Evolutionary conservation across 2,329 filamentous ascomycete genomes (phyloP).

Genomic region (Aspergillus intermedius): DNA sequence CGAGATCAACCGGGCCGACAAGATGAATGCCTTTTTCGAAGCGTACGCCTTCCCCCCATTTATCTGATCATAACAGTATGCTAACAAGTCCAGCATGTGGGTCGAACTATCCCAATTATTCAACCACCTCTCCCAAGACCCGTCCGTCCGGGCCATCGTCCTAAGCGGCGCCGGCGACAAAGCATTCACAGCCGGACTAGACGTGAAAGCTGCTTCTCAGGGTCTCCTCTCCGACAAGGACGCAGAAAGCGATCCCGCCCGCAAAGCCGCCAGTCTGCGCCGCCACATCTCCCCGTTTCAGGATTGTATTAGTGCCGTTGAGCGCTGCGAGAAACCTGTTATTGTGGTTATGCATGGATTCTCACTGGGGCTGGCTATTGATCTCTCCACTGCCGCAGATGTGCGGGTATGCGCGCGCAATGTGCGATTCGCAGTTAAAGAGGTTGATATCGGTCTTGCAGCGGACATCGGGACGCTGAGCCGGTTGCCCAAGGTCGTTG

Average conservation of each 20-base stretch:
- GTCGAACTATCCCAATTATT: constrained; percentile 70
- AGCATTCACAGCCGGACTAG: constrained; percentile 80
- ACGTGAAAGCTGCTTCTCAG: constrained; percentile 64
- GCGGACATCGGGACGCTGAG: constrained; percentile 44
- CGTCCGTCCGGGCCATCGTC: constrained; percentile 67
- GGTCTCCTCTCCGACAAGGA: constrained; percentile 40
- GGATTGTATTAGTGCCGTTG: constrained; percentile 65
- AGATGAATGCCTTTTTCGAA: constrained; percentile 82
- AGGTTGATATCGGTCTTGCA: constrained; percentile 45
- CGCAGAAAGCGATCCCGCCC: constrained; percentile 50
- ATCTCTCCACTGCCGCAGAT: constrained; percentile 45
- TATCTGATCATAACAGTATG: not conserved
- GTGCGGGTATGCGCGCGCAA: constrained; percentile 35
- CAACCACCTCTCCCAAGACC: constrained; percentile 61
- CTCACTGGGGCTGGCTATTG: constrained; percentile 69
- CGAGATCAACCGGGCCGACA: constrained; percentile 79
- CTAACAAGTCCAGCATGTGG: constrained; percentile 60
- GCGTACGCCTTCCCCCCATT: constrained; percentile 36
- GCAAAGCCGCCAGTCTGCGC: constrained; percentile 57
- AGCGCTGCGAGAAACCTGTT: constrained; percentile 87
- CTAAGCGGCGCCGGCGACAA: constrained; percentile 74
- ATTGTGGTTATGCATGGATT: constrained; percentile 76
- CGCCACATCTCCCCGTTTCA: constrained; percentile 75
- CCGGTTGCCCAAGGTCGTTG: constrained; percentile 42
- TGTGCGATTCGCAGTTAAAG: constrained; percentile 39